Evolutionary conservation across 2,329 filamentous ascomycete species (phyloP).

Genomic region (Alternaria longipes): DNA sequence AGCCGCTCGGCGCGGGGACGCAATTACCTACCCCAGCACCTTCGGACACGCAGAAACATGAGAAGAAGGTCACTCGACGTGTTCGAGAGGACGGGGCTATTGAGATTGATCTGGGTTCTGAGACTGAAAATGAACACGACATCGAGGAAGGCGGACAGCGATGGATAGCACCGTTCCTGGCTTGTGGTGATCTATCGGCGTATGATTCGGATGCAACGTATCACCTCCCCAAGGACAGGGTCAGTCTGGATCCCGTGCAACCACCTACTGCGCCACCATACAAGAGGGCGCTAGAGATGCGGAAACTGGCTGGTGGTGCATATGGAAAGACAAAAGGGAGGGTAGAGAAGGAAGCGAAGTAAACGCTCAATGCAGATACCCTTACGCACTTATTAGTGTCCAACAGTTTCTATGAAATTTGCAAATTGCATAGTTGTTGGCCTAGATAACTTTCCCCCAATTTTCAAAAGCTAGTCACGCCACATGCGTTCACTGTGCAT

Average conservation of each 20-base stretch:
- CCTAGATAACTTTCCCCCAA: background rate
- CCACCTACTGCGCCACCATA: conserved; percentile 96
- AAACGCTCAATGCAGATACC: background rate
- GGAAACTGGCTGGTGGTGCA: conserved; percentile 77
- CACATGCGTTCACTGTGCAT: background rate
- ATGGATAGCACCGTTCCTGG: conserved; percentile 95
- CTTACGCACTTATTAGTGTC: background rate
- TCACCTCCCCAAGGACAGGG: conserved; percentile 82
- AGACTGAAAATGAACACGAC: conserved; percentile 50
- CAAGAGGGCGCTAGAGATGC: conserved; percentile 86
- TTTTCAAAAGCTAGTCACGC: background rate
- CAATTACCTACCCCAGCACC: conserved; percentile 57
- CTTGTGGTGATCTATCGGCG: conserved; percentile 93
- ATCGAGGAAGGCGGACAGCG: conserved; percentile 60
- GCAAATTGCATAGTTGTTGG: background rate
- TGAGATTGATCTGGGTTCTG: conserved; percentile 59
- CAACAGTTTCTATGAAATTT: background rate
- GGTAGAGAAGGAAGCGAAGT: conserved; percentile 2
- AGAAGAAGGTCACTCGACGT: conserved; percentile 35
- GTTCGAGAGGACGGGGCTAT: conserved; percentile 58
- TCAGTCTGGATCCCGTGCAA: conserved; percentile 90
- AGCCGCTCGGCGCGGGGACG: conserved; percentile 73
- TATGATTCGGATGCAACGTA: conserved; percentile 98
- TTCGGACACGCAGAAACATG: conserved; percentile 9
- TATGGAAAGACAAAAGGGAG: conserved; percentile 73